Conservation (phyloP, 2,329 filamentous ascomycete species). For the Pseudogymnoascus sp. region DNA sequence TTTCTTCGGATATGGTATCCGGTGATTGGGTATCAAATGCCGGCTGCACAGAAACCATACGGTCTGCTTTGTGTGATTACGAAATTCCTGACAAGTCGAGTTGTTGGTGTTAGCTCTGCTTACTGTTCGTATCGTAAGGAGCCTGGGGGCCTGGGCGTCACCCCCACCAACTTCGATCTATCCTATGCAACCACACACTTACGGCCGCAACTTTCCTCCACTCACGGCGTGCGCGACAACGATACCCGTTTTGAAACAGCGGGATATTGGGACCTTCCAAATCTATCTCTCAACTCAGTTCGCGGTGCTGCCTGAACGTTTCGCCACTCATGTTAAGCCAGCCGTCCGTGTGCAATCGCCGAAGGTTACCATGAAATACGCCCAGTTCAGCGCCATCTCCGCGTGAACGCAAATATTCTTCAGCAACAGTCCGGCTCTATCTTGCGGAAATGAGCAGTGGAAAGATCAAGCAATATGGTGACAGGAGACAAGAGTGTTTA, state of each 20-base stretch:
- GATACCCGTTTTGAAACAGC: background rate
- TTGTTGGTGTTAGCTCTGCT: conserved; percentile 2
- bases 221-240: conserved; percentile 2
- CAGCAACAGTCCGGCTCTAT: background rate
- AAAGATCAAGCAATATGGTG: background rate
- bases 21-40: background rate
- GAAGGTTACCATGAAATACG: background rate
- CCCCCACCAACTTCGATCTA: background rate
- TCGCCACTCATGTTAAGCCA: background rate
- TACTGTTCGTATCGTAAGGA: background rate
- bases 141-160: background rate
- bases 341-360: background rate
- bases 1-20: background rate
- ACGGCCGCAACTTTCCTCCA: conserved; percentile 3
- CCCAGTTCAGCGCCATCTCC: background rate
- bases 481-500: background rate
- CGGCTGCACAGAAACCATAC: background rate
- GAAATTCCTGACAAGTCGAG: background rate
- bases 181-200: background rate
- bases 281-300: background rate
- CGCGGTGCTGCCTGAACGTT: background rate
- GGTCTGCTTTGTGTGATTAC: background rate
- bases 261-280: conserved; percentile 1
- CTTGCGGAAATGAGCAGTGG: background rate
- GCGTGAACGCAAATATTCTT: background rate